Conservation (phyloP, 306 rosid species). For the Rosa rugosa region DNA sequence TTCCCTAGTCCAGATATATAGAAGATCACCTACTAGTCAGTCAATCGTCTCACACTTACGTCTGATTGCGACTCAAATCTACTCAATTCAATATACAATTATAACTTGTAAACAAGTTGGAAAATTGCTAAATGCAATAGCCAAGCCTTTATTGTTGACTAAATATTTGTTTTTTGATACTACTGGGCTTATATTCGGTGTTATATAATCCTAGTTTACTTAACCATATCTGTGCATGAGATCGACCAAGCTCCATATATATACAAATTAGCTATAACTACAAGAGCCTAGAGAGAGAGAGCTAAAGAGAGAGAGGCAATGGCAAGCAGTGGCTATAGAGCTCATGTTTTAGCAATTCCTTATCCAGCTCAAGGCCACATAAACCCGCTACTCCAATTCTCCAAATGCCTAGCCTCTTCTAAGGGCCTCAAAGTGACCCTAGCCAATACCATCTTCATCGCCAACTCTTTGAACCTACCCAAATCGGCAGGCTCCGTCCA, state of each 20-base stretch:
- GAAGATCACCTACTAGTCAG: not conserved
- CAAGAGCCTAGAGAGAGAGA: not conserved
- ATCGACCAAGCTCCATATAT: not conserved
- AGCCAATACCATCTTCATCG: conserved; percentile 50
- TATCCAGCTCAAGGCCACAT: conserved; percentile 26
- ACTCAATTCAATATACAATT: no score
- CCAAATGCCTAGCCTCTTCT: conserved; percentile 22
- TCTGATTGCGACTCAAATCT: not conserved
- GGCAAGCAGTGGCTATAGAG: not conserved
- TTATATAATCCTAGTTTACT: no score
- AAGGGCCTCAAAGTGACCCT: conserved; percentile 41
- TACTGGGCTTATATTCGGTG: no score
- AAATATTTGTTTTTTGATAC: no score
- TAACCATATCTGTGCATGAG: not conserved
- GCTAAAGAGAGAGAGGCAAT: not conserved
- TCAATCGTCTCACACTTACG: not conserved
- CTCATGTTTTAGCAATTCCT: conserved; percentile 17
- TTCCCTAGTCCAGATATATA: not conserved
- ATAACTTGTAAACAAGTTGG: no score
- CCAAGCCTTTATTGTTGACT: no score
- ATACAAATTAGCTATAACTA: not conserved
- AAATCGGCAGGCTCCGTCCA: conserved; percentile 28
- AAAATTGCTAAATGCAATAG: no score
- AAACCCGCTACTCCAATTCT: conserved; percentile 28
- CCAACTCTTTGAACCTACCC: conserved; percentile 43